phyloP scores from a whole-genome alignment of 1,284 basidiomycete species.

The Leccinum pachyderme region DNA sequence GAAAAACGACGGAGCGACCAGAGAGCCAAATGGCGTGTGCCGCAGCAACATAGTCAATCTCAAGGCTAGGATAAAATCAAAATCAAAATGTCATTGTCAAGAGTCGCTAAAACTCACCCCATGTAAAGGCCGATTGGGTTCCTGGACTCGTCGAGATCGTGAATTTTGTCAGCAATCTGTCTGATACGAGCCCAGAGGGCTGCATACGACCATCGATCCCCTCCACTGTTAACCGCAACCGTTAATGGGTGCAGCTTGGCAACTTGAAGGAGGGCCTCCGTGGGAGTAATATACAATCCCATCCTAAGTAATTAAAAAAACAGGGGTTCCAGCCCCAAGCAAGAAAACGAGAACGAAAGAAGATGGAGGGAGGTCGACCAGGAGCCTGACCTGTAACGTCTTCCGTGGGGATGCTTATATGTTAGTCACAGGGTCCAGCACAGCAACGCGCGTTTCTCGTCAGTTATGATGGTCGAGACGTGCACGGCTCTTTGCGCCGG shows the following conservation, averaged over 20 bases:
- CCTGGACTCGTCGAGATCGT: conserved; percentile 13
- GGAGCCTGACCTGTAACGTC: conserved; percentile 12
- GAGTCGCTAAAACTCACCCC: conserved; percentile 13
- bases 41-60: conserved; percentile 28
- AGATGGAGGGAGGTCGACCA: conserved; percentile 19
- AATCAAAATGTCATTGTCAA: not conserved
- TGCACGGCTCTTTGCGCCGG: not conserved
- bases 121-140: conserved; percentile 26
- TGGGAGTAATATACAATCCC: conserved; percentile 22
- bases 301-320: conserved; percentile 8
- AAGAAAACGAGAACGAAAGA: conserved; percentile 13
- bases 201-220: conserved; percentile 26
- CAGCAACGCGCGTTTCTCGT: not conserved
- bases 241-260: conserved; percentile 26
- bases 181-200: conserved; percentile 28
- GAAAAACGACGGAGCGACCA: conserved; percentile 26
- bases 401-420: conserved; percentile 9
- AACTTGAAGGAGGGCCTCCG: conserved; percentile 28
- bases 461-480: conserved; percentile 4
- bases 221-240: conserved; percentile 18
- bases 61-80: conserved; percentile 13
- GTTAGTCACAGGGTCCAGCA: not conserved
- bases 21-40: conserved; percentile 29
- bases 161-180: conserved; percentile 22
- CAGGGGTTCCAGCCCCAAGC: conserved; percentile 20